These are phyloP conservation scores for Colletotrichum destructivum DNA, from an alignment of 2,329 filamentous ascomycete species.

Conservation along the genomic window DNA sequence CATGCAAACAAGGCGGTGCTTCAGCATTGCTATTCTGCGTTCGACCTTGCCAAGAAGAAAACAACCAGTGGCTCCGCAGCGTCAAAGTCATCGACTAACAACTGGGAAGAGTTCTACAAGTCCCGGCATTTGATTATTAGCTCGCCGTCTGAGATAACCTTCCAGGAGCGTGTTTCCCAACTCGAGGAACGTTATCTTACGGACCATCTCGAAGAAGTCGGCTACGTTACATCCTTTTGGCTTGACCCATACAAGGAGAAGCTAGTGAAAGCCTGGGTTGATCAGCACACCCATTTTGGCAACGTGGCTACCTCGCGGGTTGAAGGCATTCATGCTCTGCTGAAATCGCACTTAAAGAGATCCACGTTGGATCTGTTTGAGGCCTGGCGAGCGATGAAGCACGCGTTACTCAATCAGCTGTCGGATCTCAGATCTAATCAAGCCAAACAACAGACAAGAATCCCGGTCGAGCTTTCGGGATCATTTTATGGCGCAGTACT, in stretches of 20 bases:
- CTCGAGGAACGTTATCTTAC: conserved; percentile 42
- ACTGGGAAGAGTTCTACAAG: conserved; percentile 43
- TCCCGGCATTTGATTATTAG: conserved; percentile 44
- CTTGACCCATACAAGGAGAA: conserved; percentile 45
- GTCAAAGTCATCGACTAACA: not conserved
- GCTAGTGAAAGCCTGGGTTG: conserved; percentile 44
- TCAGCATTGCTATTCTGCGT: conserved; percentile 23
- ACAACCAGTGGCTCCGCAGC: not conserved
- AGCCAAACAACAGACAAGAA: conserved; percentile 25
- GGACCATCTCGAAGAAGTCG: conserved; percentile 40
- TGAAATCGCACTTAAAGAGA: conserved; percentile 40
- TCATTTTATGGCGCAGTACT: conserved; percentile 23
- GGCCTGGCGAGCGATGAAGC: conserved; percentile 34
- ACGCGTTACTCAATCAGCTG: conserved; percentile 30
- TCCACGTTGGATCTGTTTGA: conserved; percentile 34
- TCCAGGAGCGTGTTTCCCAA: conserved; percentile 39
- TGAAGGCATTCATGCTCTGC: conserved; percentile 42
- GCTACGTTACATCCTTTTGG: conserved; percentile 44
- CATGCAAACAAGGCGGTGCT: conserved; percentile 44
- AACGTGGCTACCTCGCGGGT: conserved; percentile 41
- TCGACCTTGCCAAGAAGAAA: not conserved
- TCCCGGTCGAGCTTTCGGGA: conserved; percentile 26
- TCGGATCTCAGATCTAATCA: conserved; percentile 26
- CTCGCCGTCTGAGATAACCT: conserved; percentile 37
- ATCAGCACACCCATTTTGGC: conserved; percentile 42